A percentile compares a stretch with the other conserved stretches of the same genome.
Evolutionary conservation across 148 eudicot genomes (phyloP).

Genomic region (Fagopyrum homotropicum): DNA sequence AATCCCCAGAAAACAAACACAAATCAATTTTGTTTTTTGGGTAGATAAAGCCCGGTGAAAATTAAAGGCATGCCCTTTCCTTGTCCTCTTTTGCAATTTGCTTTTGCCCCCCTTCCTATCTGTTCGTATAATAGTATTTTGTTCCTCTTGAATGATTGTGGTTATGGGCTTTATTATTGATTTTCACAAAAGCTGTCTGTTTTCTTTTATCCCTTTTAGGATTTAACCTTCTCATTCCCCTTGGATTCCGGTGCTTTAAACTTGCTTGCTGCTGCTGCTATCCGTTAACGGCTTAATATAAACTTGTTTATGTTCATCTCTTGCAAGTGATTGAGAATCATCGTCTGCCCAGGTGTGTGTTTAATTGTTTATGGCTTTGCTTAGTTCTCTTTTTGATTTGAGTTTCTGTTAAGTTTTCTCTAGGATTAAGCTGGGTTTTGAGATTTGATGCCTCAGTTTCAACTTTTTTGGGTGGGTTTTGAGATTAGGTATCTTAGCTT

Average conservation of each 20-base stretch:
- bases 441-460: neutral
- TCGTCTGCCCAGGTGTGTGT: neutral
- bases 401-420: neutral
- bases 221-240: constrained; percentile 7
- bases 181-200: neutral
- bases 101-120: neutral
- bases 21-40: neutral
- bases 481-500: neutral
- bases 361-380: neutral
- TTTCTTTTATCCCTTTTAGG: constrained; percentile 6
- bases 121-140: constrained; percentile 2
- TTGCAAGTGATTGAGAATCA: neutral
- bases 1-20: neutral
- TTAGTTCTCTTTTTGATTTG: neutral
- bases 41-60: neutral
- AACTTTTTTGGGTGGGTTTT: neutral
- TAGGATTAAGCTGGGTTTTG: neutral
- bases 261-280: neutral
- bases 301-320: neutral
- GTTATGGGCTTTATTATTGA: constrained; percentile 10
- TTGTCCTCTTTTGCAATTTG: neutral
- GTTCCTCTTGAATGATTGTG: constrained; percentile 5
- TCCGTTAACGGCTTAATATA: neutral
- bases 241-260: constrained; percentile 11
- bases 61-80: constrained; percentile 6